These are phyloP conservation scores for Torrubiella hemipterigena DNA, from an alignment of 2,329 filamentous ascomycete genomes.

Conservation along the genomic window DNA sequence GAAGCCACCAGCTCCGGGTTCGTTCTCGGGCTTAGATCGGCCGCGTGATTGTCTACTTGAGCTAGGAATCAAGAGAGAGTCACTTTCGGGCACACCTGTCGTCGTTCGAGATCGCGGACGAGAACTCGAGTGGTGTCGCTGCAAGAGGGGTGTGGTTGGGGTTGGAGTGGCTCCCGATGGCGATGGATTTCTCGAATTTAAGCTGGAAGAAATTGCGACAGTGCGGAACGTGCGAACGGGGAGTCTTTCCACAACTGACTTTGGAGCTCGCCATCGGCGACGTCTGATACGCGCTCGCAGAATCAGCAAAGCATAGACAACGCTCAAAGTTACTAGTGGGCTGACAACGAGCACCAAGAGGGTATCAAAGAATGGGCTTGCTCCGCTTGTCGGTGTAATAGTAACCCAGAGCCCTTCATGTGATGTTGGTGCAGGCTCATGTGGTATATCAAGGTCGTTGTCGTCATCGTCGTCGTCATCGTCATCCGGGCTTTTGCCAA, in stretches of 20 bases:
- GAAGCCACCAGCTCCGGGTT: slow-evolving; percentile 31
- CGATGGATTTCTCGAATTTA: slow-evolving; percentile 47
- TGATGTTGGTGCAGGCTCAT: slow-evolving; percentile 15
- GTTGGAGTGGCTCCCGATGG: slow-evolving; percentile 57
- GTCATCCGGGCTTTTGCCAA: slow-evolving; percentile 28
- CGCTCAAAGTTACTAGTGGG: slow-evolving; percentile 79
- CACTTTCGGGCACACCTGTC: slow-evolving; percentile 43
- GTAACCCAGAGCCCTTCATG: slow-evolving; percentile 89
- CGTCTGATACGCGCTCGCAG: slow-evolving; percentile 80
- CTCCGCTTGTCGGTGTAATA: slow-evolving; percentile 78
- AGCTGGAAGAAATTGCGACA: slow-evolving; percentile 47
- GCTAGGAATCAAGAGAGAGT: slow-evolving; percentile 28
- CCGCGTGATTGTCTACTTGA: slow-evolving; percentile 20
- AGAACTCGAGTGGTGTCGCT: slow-evolving; percentile 38
- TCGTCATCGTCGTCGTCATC: slow-evolving; percentile 11
- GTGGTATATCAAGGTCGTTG: slow-evolving; percentile 10
- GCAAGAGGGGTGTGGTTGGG: slow-evolving; percentile 70
- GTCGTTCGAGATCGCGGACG: slow-evolving; percentile 55
- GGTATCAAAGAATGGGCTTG: slow-evolving; percentile 90
- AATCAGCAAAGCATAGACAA: slow-evolving; percentile 82
- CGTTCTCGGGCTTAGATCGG: slow-evolving; percentile 25
- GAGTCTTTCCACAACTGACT: slow-evolving; percentile 88
- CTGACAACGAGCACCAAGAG: slow-evolving; percentile 93
- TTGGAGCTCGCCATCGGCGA: slow-evolving; percentile 90
- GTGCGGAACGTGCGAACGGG: slow-evolving; percentile 93